phyloP scores from a whole-genome alignment of 306 rosid species.

The Dryas octopetala region DNA sequence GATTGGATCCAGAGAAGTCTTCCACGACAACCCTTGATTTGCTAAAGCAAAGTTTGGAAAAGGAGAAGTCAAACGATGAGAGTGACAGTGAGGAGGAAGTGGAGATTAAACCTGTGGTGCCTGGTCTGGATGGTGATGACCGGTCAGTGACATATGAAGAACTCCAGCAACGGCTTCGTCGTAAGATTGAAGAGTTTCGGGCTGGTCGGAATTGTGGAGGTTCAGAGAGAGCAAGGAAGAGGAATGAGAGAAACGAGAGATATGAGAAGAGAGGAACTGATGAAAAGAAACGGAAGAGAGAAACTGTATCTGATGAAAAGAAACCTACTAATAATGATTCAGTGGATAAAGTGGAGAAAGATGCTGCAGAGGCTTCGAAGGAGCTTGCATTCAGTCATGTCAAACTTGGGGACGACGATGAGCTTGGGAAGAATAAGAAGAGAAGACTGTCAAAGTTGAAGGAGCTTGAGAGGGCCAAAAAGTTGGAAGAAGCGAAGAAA shows the following conservation, averaged over 20 bases:
- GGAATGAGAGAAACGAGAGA: constrained; percentile 40
- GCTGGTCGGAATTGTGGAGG: constrained; percentile 44
- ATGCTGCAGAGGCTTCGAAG: constrained; percentile 69
- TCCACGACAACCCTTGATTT: constrained; percentile 60
- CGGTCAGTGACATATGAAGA: constrained; percentile 68
- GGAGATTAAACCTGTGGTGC: constrained; percentile 35
- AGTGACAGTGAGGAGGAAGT: constrained; percentile 32
- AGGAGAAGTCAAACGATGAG: constrained; percentile 35
- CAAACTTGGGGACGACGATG: constrained; percentile 64
- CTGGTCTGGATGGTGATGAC: constrained; percentile 50
- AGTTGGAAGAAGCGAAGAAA: constrained; percentile 61
- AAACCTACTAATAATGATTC: constrained; percentile 19
- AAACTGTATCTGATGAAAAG: constrained; percentile 31
- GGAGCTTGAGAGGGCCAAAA: constrained; percentile 80
- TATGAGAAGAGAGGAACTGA: constrained; percentile 37
- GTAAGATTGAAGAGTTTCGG: constrained; percentile 57
- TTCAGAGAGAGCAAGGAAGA: constrained; percentile 50
- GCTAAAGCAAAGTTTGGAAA: constrained; percentile 56
- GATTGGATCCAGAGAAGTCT: constrained; percentile 71
- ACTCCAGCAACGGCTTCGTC: constrained; percentile 61
- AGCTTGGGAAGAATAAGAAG: constrained; percentile 55
- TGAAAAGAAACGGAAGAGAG: constrained; percentile 62
- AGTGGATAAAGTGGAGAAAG: constrained; percentile 42
- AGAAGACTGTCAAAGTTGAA: constrained; percentile 51
- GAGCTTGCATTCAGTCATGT: constrained; percentile 68